These are phyloP conservation scores for Rubia tinctorum DNA, from an alignment of 305 asterid genomes.

Conservation along the genomic window DNA sequence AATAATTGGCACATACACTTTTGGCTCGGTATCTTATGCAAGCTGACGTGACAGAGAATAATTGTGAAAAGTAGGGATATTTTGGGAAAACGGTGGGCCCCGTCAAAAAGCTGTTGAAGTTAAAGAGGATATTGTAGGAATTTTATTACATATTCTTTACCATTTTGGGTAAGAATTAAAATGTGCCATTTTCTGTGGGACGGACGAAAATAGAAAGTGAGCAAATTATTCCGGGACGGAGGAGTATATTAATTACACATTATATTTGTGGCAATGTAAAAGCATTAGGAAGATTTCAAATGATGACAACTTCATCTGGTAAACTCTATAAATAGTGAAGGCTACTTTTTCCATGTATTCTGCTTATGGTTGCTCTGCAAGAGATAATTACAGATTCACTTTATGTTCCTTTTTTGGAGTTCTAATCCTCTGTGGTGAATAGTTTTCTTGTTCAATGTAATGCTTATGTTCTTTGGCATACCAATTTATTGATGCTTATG, in stretches of 20 bases:
- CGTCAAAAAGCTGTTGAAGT: too few relatives aligned
- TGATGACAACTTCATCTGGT: neutral
- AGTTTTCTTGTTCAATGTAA: neutral
- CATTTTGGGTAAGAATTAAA: too few relatives aligned
- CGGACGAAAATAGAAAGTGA: too few relatives aligned
- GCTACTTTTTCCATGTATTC: neutral
- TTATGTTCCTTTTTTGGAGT: neutral
- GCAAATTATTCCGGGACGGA: too few relatives aligned
- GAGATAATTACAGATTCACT: neutral
- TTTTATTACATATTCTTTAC: too few relatives aligned
- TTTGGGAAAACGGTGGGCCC: too few relatives aligned
- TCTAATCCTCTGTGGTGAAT: neutral
- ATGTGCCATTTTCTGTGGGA: too few relatives aligned
- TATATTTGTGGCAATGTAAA: neutral
- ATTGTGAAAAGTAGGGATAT: too few relatives aligned
- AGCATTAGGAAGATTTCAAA: neutral
- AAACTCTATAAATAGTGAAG: constrained; percentile 1
- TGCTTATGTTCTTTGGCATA: constrained; percentile 18
- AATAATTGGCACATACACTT: too few relatives aligned
- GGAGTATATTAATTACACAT: neutral
- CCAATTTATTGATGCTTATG: constrained; percentile 22
- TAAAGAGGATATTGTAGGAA: too few relatives aligned
- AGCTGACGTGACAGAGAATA: too few relatives aligned
- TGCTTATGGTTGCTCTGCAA: neutral
- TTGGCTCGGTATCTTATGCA: too few relatives aligned